phyloP scores from a whole-genome alignment of 768 basidiomycete genomes.

The Coprinopsis sp. region DNA sequence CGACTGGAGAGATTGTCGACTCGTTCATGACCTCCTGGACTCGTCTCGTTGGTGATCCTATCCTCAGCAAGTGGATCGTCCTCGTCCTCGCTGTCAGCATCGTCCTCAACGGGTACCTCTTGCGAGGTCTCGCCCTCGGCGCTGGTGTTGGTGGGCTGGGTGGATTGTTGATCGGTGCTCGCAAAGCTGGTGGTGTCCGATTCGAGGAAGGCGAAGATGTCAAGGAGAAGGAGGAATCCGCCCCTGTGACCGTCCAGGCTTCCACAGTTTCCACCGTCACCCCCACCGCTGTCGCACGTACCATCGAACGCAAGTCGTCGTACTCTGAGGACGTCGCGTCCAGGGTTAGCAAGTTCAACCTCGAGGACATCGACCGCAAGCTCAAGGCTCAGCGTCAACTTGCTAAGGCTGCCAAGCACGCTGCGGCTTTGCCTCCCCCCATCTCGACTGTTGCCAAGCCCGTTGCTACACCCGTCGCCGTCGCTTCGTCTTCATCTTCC shows the following conservation, averaged over 20 bases:
- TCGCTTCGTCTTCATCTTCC: constrained; percentile 5
- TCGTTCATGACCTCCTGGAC: constrained; percentile 91
- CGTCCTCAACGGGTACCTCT: constrained; percentile 86
- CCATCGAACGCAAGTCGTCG: constrained; percentile 4
- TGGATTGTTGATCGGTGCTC: constrained; percentile 17
- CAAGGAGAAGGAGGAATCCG: constrained; percentile 2
- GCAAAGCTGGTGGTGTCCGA: constrained; percentile 21
- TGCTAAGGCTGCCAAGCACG: constrained; percentile 16
- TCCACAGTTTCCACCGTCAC: constrained; percentile 1
- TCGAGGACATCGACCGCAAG: constrained; percentile 53
- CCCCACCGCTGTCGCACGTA: not conserved
- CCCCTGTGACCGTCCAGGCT: not conserved
- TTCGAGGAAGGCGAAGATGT: constrained; percentile 25
- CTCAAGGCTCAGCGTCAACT: constrained; percentile 33
- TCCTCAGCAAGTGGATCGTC: constrained; percentile 94
- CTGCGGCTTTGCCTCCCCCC: constrained; percentile 9
- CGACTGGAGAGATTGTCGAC: constrained; percentile 58
- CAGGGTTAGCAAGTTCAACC: constrained; percentile 38
- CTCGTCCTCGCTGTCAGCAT: constrained; percentile 81
- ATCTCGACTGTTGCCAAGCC: constrained; percentile 7
- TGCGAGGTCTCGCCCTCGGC: constrained; percentile 78
- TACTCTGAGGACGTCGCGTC: constrained; percentile 13
- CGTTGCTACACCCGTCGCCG: constrained; percentile 8
- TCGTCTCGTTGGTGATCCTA: constrained; percentile 86
- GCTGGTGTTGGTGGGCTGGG: constrained; percentile 24